phyloP scores from a whole-genome alignment of 1,284 basidiomycete species.

The Laetiporus sulphureus region DNA sequence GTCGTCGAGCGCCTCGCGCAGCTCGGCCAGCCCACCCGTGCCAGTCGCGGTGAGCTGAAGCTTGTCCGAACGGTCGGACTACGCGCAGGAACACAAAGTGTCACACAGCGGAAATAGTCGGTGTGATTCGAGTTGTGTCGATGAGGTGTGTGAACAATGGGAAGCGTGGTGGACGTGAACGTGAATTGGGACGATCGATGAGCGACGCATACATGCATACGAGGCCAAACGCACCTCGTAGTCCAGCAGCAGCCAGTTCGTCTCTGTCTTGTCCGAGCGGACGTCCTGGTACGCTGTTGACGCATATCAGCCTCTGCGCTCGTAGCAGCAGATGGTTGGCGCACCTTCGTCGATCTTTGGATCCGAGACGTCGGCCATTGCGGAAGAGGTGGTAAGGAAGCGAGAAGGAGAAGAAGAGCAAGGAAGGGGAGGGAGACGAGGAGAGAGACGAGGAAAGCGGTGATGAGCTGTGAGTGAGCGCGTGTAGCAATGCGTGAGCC shows the following conservation, averaged over 20 bases:
- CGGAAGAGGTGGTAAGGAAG: conserved; percentile 12
- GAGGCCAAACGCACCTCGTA: conserved; percentile 58
- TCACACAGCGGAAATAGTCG: background rate
- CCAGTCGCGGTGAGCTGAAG: conserved; percentile 74
- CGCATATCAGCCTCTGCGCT: background rate
- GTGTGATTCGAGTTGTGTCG: too few species aligned
- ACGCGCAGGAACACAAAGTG: conserved; percentile 5
- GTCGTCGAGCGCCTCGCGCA: conserved; percentile 69
- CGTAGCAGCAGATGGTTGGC: conserved; percentile 11
- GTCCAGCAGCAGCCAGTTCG: conserved; percentile 82
- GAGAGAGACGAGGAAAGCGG: conserved; percentile 3
- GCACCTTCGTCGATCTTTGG: conserved; percentile 72
- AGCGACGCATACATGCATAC: too few species aligned
- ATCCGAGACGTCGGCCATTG: conserved; percentile 83
- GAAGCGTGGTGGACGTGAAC: too few species aligned
- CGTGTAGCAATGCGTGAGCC: too few species aligned
- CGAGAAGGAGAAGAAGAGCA: conserved; percentile 43
- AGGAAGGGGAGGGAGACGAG: conserved; percentile 15
- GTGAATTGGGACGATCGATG: too few species aligned
- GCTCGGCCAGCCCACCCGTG: conserved; percentile 70
- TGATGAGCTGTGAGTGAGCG: conserved; percentile 4
- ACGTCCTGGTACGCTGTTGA: conserved; percentile 78
- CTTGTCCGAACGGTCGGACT: conserved; percentile 82
- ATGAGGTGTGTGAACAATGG: too few species aligned
- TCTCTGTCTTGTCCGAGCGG: conserved; percentile 73